Percentiles rank a stretch among this genome's conserved stretches.
Evolutionary conservation across 768 basidiomycete species (phyloP).

Genomic region (Russula virescens): DNA sequence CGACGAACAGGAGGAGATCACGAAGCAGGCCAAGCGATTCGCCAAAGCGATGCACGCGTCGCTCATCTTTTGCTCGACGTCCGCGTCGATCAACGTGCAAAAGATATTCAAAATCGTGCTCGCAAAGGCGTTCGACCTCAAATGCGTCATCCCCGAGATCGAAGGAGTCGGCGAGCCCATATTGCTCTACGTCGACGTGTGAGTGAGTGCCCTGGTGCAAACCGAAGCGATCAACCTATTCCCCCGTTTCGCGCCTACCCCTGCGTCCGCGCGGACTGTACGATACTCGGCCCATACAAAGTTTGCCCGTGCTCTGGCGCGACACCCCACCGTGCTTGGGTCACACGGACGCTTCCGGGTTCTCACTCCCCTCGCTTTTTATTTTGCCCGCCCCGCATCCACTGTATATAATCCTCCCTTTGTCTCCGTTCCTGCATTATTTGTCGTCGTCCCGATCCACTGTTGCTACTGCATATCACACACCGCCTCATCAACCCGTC

Average conservation of each 20-base stretch:
- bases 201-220: conserved; percentile 33
- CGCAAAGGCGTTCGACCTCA: conserved; percentile 95
- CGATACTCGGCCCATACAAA: conserved; percentile 11
- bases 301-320: conserved; percentile 14
- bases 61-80: conserved; percentile 98
- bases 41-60: conserved; percentile 99
- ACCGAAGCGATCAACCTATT: not conserved
- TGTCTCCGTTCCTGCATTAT: conserved; percentile 16
- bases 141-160: conserved; percentile 98
- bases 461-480: conserved; percentile 26
- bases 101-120: conserved; percentile 99
- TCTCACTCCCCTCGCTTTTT: not conserved
- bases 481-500: conserved; percentile 18
- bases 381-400: not conserved
- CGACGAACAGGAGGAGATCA: conserved; percentile 99
- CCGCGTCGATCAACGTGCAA: conserved; percentile 98
- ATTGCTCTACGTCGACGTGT: conserved; percentile 87
- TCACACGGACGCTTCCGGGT: not conserved
- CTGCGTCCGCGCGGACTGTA: conserved; percentile 8
- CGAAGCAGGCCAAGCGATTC: conserved; percentile 98
- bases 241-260: not conserved
- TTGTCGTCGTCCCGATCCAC: conserved; percentile 20
- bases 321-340: not conserved
- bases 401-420: conserved; percentile 18
- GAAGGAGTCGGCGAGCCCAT: conserved; percentile 95